A percentile compares a stretch with the other conserved stretches of the same genome.
Evolutionary conservation across 2,329 filamentous ascomycete species (phyloP).

Genomic region (Fusarium sp.): DNA sequence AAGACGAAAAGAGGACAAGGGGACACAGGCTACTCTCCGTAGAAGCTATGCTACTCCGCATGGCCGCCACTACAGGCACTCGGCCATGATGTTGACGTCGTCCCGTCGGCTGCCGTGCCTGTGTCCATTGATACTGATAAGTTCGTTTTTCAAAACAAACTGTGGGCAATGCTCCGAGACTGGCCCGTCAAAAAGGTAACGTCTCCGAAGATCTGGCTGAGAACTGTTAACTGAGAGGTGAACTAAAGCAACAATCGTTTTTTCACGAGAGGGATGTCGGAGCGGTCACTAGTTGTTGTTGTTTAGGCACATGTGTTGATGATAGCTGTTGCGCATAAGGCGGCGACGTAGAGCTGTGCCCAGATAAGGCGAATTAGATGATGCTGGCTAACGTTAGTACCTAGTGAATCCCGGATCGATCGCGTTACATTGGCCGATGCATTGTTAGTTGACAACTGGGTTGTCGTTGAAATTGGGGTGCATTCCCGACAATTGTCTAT

Average conservation of each 20-base stretch:
- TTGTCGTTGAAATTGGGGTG: conserved; percentile 14
- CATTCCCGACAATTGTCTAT: background rate
- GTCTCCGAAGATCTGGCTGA: background rate
- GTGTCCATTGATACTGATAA: conserved; percentile 1
- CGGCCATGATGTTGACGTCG: conserved; percentile 6
- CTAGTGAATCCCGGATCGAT: conserved; percentile 38
- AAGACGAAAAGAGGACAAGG: conserved; percentile 2
- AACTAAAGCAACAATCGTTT: background rate
- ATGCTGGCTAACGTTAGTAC: conserved; percentile 11
- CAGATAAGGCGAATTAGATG: conserved; percentile 25
- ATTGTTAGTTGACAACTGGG: conserved; percentile 19
- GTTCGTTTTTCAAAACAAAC: background rate
- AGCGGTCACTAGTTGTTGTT: conserved; percentile 17
- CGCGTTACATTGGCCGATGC: conserved; percentile 39
- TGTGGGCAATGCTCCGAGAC: background rate
- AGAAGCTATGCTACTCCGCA: conserved; percentile 9
- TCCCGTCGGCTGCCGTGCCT: conserved; percentile 16
- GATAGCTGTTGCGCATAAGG: conserved; percentile 33
- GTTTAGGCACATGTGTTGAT: conserved; percentile 13
- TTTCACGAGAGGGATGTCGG: background rate
- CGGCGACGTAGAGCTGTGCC: conserved; percentile 35
- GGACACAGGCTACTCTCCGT: background rate
- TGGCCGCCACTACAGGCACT: conserved; percentile 7
- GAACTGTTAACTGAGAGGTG: background rate
- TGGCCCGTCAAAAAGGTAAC: background rate